These are phyloP conservation scores for Collariella sp. DNA, from an alignment of 495 filamentous ascomycete genomes.

Conservation along the genomic window DNA sequence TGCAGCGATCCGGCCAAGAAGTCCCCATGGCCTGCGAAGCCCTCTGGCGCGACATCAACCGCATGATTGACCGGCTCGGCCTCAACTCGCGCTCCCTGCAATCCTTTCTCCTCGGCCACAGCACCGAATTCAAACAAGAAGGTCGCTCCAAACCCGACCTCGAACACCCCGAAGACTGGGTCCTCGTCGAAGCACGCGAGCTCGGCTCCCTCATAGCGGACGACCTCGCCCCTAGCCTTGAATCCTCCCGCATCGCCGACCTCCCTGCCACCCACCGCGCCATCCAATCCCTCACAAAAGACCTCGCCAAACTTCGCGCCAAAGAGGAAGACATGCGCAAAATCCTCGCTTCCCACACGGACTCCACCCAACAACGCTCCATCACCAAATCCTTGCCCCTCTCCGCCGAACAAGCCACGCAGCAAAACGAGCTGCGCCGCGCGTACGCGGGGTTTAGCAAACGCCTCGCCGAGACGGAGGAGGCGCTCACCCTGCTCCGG, in stretches of 20 bases:
- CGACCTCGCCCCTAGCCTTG: constrained; percentile 48
- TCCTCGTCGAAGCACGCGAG: constrained; percentile 59
- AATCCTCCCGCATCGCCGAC: constrained; percentile 55
- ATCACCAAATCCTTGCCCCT: constrained; percentile 60
- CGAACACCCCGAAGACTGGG: constrained; percentile 56
- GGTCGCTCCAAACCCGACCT: constrained; percentile 50
- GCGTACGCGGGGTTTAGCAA: constrained; percentile 60
- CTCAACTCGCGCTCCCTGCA: constrained; percentile 72
- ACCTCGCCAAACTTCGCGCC: constrained; percentile 55
- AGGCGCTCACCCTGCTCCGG: constrained; percentile 70
- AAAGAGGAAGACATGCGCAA: constrained; percentile 68
- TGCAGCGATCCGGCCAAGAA: constrained; percentile 45
- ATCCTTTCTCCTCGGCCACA: constrained; percentile 61
- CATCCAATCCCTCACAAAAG: constrained; percentile 54
- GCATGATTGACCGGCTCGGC: constrained; percentile 89
- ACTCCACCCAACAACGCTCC: constrained; percentile 55
- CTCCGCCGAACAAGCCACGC: constrained; percentile 65
- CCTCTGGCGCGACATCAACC: constrained; percentile 87
- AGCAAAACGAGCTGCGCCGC: constrained; percentile 74
- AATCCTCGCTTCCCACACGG: constrained; percentile 50
- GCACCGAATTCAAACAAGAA: constrained; percentile 38
- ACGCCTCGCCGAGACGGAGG: constrained; percentile 68
- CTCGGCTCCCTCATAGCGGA: constrained; percentile 49
- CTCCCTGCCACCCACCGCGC: constrained; percentile 53
- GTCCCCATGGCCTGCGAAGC: constrained; percentile 48